Conservation (phyloP, 306 rosid genomes). For the Sesbania bispinosa region DNA sequence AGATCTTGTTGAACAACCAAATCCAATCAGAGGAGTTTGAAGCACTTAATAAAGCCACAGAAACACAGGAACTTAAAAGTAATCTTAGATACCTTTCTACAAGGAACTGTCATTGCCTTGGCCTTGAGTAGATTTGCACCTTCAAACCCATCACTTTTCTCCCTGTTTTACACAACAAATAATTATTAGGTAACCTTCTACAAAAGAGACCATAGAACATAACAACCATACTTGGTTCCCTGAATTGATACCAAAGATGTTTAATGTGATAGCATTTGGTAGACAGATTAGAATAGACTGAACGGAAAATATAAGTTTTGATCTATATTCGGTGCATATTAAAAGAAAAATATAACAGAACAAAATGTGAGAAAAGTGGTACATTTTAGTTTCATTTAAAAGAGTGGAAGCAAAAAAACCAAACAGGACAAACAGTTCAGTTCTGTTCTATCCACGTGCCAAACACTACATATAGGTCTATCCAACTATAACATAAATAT, state of each 20-base stretch:
- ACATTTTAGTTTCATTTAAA: too few species aligned
- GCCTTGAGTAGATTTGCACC: slow-evolving; percentile 30
- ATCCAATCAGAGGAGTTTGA: neutral
- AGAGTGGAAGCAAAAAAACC: too few species aligned
- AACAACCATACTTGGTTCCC: neutral
- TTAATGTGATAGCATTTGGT: too few species aligned
- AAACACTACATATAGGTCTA: neutral
- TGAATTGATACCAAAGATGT: neutral
- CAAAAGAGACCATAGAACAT: neutral
- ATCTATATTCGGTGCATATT: too few species aligned
- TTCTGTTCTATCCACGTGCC: too few species aligned
- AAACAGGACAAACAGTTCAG: too few species aligned
- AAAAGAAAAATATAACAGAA: too few species aligned
- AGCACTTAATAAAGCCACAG: neutral
- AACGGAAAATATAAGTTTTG: too few species aligned
- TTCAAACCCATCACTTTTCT: slow-evolving; percentile 15
- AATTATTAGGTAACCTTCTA: neutral
- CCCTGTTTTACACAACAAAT: slow-evolving; percentile 39
- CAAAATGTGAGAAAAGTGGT: too few species aligned
- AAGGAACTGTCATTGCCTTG: slow-evolving; percentile 48
- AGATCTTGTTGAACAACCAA: neutral
- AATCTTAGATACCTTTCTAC: slow-evolving; percentile 48
- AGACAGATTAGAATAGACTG: too few species aligned
- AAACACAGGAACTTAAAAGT: neutral
- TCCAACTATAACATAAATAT: neutral